These are phyloP conservation scores for Nymphaea thermarum DNA, from an alignment of 164 flowering plant species.

Conservation along the genomic window DNA sequence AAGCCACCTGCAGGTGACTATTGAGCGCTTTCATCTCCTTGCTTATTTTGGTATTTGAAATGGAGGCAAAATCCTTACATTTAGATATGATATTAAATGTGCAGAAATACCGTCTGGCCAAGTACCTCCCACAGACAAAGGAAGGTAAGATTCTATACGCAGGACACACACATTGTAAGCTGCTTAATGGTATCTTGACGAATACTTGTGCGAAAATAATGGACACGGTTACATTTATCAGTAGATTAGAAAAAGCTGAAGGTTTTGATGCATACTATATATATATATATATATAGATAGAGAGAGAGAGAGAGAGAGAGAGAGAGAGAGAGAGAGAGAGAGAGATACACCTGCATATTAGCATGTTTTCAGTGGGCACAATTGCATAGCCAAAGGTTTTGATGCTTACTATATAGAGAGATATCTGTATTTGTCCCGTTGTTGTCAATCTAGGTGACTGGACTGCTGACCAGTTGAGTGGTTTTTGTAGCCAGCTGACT, in stretches of 20 bases:
- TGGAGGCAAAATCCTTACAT: neutral
- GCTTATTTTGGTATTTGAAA: neutral
- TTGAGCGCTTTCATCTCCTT: neutral
- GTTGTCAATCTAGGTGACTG: too few species aligned
- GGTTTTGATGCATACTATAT: neutral
- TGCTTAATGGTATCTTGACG: neutral
- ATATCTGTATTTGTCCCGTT: too few species aligned
- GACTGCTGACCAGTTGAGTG: too few species aligned
- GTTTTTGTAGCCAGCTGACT: too few species aligned
- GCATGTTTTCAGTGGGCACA: too few species aligned
- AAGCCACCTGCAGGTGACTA: slow-evolving; percentile 57
- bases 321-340: too few species aligned
- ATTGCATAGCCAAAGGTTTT: too few species aligned
- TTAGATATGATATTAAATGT: slow-evolving; percentile 8
- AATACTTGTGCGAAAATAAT: neutral
- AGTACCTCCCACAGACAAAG: slow-evolving; percentile 43
- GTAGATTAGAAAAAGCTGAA: neutral
- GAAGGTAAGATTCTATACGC: slow-evolving; percentile 31
- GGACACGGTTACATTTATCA: neutral
- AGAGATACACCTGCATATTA: too few species aligned
- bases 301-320: too few species aligned
- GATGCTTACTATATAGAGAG: too few species aligned
- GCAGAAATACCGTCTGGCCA: slow-evolving; percentile 69
- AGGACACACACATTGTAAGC: too few species aligned
- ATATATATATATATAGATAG: too few species aligned